A percentile compares a stretch with the other conserved stretches of the same genome.
Conservation (phyloP, 2,329 filamentous ascomycete genomes). For the Chrysosporium keratinophilum region DNA sequence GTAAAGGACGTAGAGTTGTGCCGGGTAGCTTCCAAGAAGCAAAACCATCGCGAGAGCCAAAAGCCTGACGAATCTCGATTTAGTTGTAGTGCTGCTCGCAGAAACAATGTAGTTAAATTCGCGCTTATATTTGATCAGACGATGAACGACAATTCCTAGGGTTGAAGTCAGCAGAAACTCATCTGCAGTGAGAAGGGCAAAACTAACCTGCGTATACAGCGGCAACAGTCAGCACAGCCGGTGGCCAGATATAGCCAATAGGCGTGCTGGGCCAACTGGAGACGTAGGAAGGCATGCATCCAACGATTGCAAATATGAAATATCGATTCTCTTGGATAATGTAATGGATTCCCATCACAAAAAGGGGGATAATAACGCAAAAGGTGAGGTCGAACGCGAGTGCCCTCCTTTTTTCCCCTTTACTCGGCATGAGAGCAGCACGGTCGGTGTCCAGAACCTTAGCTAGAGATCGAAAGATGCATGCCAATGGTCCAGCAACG, state of each 20-base stretch:
- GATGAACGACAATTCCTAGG: slow-evolving; percentile 48
- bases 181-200: neutral
- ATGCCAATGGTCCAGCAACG: slow-evolving; percentile 43
- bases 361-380: slow-evolving; percentile 46
- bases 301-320: slow-evolving; percentile 47
- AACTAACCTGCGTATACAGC: slow-evolving; percentile 48
- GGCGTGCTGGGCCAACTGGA: slow-evolving; percentile 49
- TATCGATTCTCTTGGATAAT: slow-evolving; percentile 52
- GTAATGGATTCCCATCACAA: slow-evolving; percentile 49
- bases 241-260: slow-evolving; percentile 47
- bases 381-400: slow-evolving; percentile 44
- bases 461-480: slow-evolving; percentile 52
- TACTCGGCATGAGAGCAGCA: slow-evolving; percentile 42
- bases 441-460: slow-evolving; percentile 51
- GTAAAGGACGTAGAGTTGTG: slow-evolving; percentile 43
- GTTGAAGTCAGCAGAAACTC: slow-evolving; percentile 11
- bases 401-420: slow-evolving; percentile 39
- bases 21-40: slow-evolving; percentile 45
- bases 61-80: slow-evolving; percentile 51
- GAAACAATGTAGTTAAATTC: slow-evolving; percentile 49
- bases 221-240: slow-evolving; percentile 44
- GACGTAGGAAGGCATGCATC: slow-evolving; percentile 47
- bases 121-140: slow-evolving; percentile 50
- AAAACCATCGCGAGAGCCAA: slow-evolving; percentile 44
- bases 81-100: slow-evolving; percentile 43